Base-by-base conservation (phyloP, 768 basidiomycete species). In the Paxillus involutus region DNA sequence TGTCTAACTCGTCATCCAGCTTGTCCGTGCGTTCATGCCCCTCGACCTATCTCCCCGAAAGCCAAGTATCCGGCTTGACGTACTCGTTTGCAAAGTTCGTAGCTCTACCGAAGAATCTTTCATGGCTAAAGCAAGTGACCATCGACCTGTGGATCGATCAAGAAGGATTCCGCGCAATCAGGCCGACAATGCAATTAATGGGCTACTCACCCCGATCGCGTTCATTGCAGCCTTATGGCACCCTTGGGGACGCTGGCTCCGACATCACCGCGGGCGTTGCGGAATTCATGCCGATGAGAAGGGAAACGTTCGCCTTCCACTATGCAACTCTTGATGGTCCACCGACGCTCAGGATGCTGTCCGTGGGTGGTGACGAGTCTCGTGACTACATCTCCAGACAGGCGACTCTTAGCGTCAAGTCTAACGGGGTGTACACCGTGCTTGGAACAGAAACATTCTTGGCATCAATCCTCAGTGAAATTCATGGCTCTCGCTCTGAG, bases 121-220 rank as follows among this genome's bases (percentile, higher is more conserved):
- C 68, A 3, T 88, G 86, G 84, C 75, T 89, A 11, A 75, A 77
- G 57, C 73, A 75, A 39, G 72, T 76, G 29, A 71, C 70, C 39
- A 67, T 92, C 30, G 82, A 88, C 52, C 71, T 93, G 33, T 79
- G 84, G 67, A 85, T 94, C 24, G 92, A 93, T 63, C 92, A 94
- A 66, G 92, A 93, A 71, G 86, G 89, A 4, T 91, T 90, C 61
- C 81, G 90, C 24, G 76, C 80, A 16, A 75, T 85, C 6, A 74
- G 75, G 24, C 83, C 88, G 17, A 66, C 71, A 8, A 85, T 92
- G 72, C 76, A 73, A 56, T 80, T 85, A 45, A 71, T 76, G n/a
- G 82, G 82, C 10, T 81, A 81, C 61, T 71, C 73, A 61, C 72
- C 49, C 63, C 69, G 56, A 65, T 66, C 40, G 47, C 64, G 59